phyloP scores from a whole-genome alignment of 2,329 filamentous ascomycete species.

The Aschersonia sp. region DNA sequence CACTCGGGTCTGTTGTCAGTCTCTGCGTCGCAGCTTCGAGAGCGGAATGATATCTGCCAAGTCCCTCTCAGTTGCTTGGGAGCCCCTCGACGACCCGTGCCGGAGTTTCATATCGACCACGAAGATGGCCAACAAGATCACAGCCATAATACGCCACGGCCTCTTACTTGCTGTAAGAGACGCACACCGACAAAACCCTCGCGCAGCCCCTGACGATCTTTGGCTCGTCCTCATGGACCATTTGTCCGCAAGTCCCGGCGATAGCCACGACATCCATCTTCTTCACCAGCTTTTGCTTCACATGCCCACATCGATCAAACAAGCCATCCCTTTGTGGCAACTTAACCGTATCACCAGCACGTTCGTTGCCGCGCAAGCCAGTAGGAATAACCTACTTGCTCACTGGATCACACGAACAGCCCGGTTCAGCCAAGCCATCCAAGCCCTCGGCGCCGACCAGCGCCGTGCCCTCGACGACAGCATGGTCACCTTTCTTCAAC shows the following conservation, averaged over 20 bases:
- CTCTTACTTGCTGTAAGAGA: slow-evolving; percentile 7
- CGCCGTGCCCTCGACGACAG: slow-evolving; percentile 3
- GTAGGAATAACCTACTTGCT: slow-evolving; percentile 5
- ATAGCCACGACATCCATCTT: slow-evolving; percentile 7
- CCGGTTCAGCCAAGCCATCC: slow-evolving; percentile 7
- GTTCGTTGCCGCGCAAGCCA: slow-evolving; percentile 8
- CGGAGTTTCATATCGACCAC: slow-evolving; percentile 5
- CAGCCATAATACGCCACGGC: slow-evolving; percentile 8
- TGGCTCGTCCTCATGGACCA: slow-evolving; percentile 7
- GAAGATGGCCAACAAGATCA: slow-evolving; percentile 5
- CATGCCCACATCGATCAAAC: slow-evolving; percentile 7
- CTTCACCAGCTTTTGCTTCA: slow-evolving; percentile 7
- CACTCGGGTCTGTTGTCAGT: slow-evolving; percentile 4
- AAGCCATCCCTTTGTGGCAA: slow-evolving; percentile 4
- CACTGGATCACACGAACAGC: slow-evolving; percentile 7
- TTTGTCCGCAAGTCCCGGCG: slow-evolving; percentile 4
- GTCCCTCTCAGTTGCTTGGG: slow-evolving; percentile 5
- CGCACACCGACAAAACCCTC: slow-evolving; percentile 1
- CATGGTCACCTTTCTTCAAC: slow-evolving; percentile 5
- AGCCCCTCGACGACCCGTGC: slow-evolving; percentile 8
- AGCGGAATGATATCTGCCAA: slow-evolving; percentile 5
- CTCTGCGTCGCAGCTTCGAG: slow-evolving; percentile 6
- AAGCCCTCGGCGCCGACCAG: slow-evolving; percentile 3
- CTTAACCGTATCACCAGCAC: slow-evolving; percentile 4
- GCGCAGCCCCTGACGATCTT: slow-evolving; percentile 4